Evolutionary conservation across 768 basidiomycete species (phyloP).

Genomic region (Boletus sensibilis): DNA sequence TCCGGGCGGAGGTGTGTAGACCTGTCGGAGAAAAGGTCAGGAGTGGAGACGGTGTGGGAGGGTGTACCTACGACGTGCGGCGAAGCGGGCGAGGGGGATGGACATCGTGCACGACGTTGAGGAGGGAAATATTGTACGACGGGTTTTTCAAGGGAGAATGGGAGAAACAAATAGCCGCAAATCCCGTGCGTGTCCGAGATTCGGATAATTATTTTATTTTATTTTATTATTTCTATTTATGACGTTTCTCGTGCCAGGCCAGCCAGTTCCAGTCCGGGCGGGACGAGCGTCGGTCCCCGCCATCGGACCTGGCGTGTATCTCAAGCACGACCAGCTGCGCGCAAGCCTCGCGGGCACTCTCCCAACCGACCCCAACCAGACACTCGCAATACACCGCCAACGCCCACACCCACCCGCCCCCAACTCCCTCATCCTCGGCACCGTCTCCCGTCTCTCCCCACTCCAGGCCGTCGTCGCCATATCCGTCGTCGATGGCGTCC

Average conservation of each 20-base stretch:
- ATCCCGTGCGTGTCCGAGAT: slow-evolving; percentile 22
- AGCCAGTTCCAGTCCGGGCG: slow-evolving; percentile 61
- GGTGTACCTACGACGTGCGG: slow-evolving; percentile 59
- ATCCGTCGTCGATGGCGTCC: slow-evolving; percentile 82
- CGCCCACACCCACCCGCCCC: slow-evolving; percentile 73
- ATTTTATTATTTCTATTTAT: slow-evolving; percentile 20
- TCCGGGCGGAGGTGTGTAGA: slow-evolving; percentile 77
- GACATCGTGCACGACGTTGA: slow-evolving; percentile 46
- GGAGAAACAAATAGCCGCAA: slow-evolving; percentile 28
- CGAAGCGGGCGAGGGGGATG: slow-evolving; percentile 60
- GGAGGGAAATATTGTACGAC: slow-evolving; percentile 13
- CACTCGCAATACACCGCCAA: slow-evolving; percentile 58
- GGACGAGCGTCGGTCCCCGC: slow-evolving; percentile 47
- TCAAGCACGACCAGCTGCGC: slow-evolving; percentile 58
- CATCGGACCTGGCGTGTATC: slow-evolving; percentile 66
- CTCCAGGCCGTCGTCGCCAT: slow-evolving; percentile 82
- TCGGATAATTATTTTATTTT: slow-evolving; percentile 1
- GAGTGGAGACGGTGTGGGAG: neutral
- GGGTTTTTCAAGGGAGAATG: slow-evolving; percentile 15
- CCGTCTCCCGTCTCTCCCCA: slow-evolving; percentile 79
- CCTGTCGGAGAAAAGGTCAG: slow-evolving; percentile 42
- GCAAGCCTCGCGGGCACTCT: slow-evolving; percentile 72
- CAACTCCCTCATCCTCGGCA: slow-evolving; percentile 78
- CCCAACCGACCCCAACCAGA: slow-evolving; percentile 39
- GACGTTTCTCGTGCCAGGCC: slow-evolving; percentile 66